Evolutionary conservation across 2,329 filamentous ascomycete species (phyloP).

Genomic region (Lecanicillium sp.): DNA sequence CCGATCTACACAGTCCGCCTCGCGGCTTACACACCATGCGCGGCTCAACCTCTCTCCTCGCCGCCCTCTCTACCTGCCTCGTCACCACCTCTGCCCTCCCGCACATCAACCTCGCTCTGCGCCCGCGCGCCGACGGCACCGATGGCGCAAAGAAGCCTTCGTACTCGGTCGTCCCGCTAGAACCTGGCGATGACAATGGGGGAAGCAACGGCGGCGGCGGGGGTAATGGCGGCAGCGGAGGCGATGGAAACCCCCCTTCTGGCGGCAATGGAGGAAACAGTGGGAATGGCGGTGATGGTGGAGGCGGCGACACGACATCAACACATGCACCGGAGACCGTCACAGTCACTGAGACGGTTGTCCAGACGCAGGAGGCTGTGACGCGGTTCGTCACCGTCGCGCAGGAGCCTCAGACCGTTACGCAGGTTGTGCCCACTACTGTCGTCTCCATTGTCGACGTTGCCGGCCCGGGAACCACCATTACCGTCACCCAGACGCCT

Average conservation of each 20-base stretch:
- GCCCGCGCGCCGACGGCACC: slow-evolving; percentile 13
- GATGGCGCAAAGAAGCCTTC: slow-evolving; percentile 17
- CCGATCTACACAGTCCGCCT: too few species aligned
- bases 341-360: slow-evolving; percentile 20
- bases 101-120: slow-evolving; percentile 11
- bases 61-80: slow-evolving; percentile 21
- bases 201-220: slow-evolving; percentile 15
- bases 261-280: slow-evolving; percentile 3
- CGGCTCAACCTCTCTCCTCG: slow-evolving; percentile 17
- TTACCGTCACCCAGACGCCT: slow-evolving; percentile 19
- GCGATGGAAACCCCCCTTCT: not conserved
- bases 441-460: slow-evolving; percentile 22
- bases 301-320: slow-evolving; percentile 4
- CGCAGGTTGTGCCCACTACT: slow-evolving; percentile 18
- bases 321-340: slow-evolving; percentile 8
- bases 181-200: slow-evolving; percentile 19
- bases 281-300: slow-evolving; percentile 9
- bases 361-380: slow-evolving; percentile 18
- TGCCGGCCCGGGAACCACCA: slow-evolving; percentile 15
- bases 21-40: slow-evolving; percentile 22
- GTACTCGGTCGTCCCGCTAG: slow-evolving; percentile 32
- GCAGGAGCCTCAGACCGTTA: slow-evolving; percentile 12
- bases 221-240: slow-evolving; percentile 9
- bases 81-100: slow-evolving; percentile 21
- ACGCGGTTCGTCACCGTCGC: slow-evolving; percentile 17